These are phyloP conservation scores for Suillus hirtellus DNA, from an alignment of 768 basidiomycete genomes.

Conservation along the genomic window DNA sequence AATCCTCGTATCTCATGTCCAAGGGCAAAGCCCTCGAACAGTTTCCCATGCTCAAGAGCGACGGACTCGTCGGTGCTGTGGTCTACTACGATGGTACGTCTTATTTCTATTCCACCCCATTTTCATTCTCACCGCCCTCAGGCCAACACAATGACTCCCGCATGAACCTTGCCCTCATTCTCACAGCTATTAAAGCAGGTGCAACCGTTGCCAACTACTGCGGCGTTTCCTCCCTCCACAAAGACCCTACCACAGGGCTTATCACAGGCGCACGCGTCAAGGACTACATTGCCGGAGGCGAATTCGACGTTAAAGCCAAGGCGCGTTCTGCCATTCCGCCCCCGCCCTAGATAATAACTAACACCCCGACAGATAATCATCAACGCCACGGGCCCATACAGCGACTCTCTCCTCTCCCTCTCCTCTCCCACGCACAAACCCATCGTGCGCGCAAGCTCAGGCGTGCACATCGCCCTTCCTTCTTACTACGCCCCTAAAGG, in stretches of 20 bases:
- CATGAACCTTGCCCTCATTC: conserved; percentile 94
- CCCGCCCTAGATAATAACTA: neutral
- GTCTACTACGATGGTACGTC: conserved; percentile 93
- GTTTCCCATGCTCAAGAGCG: conserved; percentile 94
- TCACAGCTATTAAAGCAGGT: conserved; percentile 93
- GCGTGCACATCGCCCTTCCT: conserved; percentile 94
- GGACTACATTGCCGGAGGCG: conserved; percentile 81
- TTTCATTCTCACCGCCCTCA: conserved; percentile 28
- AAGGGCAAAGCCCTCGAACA: conserved; percentile 90
- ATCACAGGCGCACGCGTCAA: conserved; percentile 67
- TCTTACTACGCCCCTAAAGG: conserved; percentile 94
- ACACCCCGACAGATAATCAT: conserved; percentile 66
- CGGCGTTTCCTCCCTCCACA: conserved; percentile 79
- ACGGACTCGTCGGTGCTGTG: conserved; percentile 90
- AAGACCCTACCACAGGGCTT: conserved; percentile 63
- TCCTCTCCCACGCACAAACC: conserved; percentile 76
- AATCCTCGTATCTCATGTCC: conserved; percentile 91
- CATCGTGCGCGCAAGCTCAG: conserved; percentile 91
- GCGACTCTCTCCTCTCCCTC: conserved; percentile 80
- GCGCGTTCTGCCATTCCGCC: conserved; percentile 32
- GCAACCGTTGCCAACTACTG: conserved; percentile 88
- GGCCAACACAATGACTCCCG: conserved; percentile 98
- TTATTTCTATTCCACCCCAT: neutral
- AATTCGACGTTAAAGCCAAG: conserved; percentile 82
- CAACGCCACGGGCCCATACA: conserved; percentile 96